Conservation (phyloP, 2,329 filamentous ascomycete genomes). For the Xylaria sp. region DNA sequence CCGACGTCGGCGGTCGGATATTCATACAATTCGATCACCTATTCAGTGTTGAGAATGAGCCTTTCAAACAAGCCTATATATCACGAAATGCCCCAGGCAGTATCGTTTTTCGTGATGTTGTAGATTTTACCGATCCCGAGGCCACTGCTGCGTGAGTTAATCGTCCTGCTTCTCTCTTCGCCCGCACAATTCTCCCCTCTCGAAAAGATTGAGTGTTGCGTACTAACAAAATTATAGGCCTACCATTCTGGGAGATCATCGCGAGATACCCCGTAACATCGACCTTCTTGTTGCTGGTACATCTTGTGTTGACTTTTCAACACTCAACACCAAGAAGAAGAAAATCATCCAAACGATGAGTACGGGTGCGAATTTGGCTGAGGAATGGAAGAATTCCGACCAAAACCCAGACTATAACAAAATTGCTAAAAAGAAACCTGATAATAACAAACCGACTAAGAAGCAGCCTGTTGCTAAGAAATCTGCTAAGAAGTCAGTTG, state of each 20-base stretch:
- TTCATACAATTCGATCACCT: constrained; percentile 62
- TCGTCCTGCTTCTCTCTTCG: neutral
- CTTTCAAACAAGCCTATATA: constrained; percentile 73
- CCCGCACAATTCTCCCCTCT: neutral
- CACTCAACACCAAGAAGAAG: constrained; percentile 63
- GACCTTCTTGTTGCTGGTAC: constrained; percentile 78
- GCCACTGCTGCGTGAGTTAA: constrained; percentile 57
- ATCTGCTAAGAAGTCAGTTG: neutral
- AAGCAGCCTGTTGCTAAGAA: neutral
- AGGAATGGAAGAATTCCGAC: constrained; percentile 43
- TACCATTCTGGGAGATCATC: constrained; percentile 72
- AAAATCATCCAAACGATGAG: constrained; percentile 48
- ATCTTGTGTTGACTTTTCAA: constrained; percentile 80
- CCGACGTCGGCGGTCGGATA: constrained; percentile 40
- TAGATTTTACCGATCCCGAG: constrained; percentile 59
- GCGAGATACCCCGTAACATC: constrained; percentile 63
- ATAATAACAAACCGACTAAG: neutral
- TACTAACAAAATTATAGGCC: constrained; percentile 48
- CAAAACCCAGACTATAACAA: neutral
- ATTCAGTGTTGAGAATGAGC: constrained; percentile 72
- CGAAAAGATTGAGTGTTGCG: neutral
- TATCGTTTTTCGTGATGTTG: constrained; percentile 68
- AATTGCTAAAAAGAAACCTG: neutral
- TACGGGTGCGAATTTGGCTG: constrained; percentile 56
- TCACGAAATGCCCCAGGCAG: constrained; percentile 64